Evolutionary conservation across 495 filamentous ascomycete species (phyloP).

Genomic region (Talaromyces wortmannii): DNA sequence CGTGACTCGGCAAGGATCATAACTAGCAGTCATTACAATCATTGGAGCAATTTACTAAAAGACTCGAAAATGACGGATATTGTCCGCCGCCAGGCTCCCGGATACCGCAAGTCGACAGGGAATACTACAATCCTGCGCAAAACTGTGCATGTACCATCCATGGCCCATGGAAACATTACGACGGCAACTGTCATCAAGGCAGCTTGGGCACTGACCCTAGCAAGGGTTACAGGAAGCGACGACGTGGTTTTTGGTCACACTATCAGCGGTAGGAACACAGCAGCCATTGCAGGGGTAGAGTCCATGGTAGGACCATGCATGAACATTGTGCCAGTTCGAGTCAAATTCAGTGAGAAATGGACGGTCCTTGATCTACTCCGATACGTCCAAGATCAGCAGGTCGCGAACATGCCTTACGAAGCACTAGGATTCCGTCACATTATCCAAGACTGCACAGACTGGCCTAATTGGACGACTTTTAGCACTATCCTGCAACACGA

Average conservation of each 20-base stretch:
- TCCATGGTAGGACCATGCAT: slow-evolving; percentile 51
- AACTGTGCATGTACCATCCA: slow-evolving; percentile 28
- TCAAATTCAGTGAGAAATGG: slow-evolving; percentile 40
- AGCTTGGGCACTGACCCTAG: slow-evolving; percentile 48
- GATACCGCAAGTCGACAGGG: slow-evolving; percentile 30
- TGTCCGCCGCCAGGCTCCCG: slow-evolving; percentile 26
- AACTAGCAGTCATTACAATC: slow-evolving; percentile 47
- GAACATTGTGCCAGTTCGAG: slow-evolving; percentile 53
- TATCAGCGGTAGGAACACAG: slow-evolving; percentile 49
- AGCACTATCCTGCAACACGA: slow-evolving; percentile 43
- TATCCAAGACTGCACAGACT: slow-evolving; percentile 49
- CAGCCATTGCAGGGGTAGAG: slow-evolving; percentile 43
- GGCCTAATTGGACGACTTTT: slow-evolving; percentile 47
- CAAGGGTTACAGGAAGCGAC: slow-evolving; percentile 38
- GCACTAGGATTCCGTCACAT: slow-evolving; percentile 55
- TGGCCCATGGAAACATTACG: slow-evolving; percentile 42
- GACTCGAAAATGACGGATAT: slow-evolving; percentile 41
- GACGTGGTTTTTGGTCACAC: slow-evolving; percentile 51
- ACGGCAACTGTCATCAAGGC: slow-evolving; percentile 50
- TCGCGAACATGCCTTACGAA: slow-evolving; percentile 52
- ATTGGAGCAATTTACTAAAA: slow-evolving; percentile 35
- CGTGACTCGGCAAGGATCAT: slow-evolving; percentile 37
- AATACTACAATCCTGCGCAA: slow-evolving; percentile 30
- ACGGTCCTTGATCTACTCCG: slow-evolving; percentile 45
- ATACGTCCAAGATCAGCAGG: slow-evolving; percentile 51